Evolutionary conservation across 139 green algal species (phyloP).

Genomic region (Chlorokybus atmophyticus): DNA sequence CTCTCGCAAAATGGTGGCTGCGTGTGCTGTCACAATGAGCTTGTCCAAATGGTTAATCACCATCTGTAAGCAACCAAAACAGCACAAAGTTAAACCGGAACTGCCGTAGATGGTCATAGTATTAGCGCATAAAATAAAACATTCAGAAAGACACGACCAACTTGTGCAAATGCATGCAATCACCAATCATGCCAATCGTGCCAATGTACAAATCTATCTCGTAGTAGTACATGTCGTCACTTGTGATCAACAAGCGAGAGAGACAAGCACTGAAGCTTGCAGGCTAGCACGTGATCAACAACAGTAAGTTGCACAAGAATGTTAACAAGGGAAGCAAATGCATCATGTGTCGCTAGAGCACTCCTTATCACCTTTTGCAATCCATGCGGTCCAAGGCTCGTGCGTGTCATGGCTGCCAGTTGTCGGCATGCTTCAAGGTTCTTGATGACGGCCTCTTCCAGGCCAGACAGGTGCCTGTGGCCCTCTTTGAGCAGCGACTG

Average conservation of each 20-base stretch:
- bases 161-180: too few relatives aligned
- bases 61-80: constrained; percentile 50
- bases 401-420: constrained; percentile 80
- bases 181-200: too few relatives aligned
- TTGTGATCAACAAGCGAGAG: too few relatives aligned
- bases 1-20: constrained; percentile 84
- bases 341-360: neutral
- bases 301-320: too few relatives aligned
- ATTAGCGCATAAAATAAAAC: neutral
- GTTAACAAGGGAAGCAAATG: constrained; percentile 1
- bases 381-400: constrained; percentile 85
- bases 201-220: too few relatives aligned
- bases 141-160: too few relatives aligned
- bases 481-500: constrained; percentile 94
- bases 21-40: constrained; percentile 94
- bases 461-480: constrained; percentile 81
- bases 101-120: neutral
- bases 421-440: constrained; percentile 96
- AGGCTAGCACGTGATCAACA: too few relatives aligned
- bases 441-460: constrained; percentile 93
- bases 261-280: too few relatives aligned
- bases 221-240: too few relatives aligned
- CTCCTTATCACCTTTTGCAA: neutral
- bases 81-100: neutral
- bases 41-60: constrained; percentile 99